Evolutionary conservation across 805 yeast genomes (phyloP).

Genomic region (Kurtzmaniella cleridarum): DNA sequence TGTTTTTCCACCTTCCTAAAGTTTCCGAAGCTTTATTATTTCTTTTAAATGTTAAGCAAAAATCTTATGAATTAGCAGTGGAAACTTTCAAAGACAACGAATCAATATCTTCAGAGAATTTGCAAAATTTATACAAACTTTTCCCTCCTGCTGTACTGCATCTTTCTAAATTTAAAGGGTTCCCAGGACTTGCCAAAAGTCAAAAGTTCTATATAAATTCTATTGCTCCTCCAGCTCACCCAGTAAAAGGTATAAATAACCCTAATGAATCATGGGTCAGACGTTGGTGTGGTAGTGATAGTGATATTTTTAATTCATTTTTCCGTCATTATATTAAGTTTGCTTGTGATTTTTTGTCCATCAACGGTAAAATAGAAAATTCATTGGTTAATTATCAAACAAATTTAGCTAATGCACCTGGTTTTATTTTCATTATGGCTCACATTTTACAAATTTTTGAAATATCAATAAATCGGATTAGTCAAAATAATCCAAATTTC

Average conservation of each 20-base stretch:
- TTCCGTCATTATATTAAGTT: conserved; percentile 50
- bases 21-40: conserved; percentile 55
- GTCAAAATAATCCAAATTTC: conserved; percentile 8
- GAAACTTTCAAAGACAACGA: conserved; percentile 2
- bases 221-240: conserved; percentile 35
- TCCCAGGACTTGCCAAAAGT: conserved; percentile 22
- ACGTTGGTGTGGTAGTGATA: conserved; percentile 53
- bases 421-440: conserved; percentile 38
- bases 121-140: conserved; percentile 4
- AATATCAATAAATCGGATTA: conserved; percentile 22
- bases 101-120: conserved; percentile 6
- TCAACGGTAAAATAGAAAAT: not conserved
- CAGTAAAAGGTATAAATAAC: conserved; percentile 46
- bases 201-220: conserved; percentile 28
- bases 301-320: conserved; percentile 57
- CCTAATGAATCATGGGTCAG: conserved; percentile 60
- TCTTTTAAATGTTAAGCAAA: conserved; percentile 49
- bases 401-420: conserved; percentile 28
- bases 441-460: conserved; percentile 42
- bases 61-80: conserved; percentile 27
- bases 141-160: conserved; percentile 4
- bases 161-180: conserved; percentile 27
- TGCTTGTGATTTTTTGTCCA: conserved; percentile 7
- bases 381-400: conserved; percentile 1
- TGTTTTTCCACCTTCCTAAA: conserved; percentile 49